phyloP scores from a whole-genome alignment of 768 basidiomycete species.

The Mycena crocata region DNA sequence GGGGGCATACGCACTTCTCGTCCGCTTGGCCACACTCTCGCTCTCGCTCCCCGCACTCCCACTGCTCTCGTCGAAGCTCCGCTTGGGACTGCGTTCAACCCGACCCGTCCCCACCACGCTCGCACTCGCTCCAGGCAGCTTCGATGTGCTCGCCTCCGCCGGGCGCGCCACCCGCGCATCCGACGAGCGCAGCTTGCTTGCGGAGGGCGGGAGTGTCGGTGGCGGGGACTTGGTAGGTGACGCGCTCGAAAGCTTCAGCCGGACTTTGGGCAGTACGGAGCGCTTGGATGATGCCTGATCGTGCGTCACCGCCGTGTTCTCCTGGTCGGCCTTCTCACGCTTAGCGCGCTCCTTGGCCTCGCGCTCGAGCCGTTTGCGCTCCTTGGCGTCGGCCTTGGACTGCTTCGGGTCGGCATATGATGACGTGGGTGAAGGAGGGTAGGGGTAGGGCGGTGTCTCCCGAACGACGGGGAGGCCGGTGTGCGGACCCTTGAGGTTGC shows the following conservation, averaged over 20 bases:
- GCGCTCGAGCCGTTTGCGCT: conserved; percentile 39
- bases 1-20: conserved; percentile 40
- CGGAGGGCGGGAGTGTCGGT: conserved; percentile 32
- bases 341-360: conserved; percentile 40
- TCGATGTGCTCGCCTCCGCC: not conserved
- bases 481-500: conserved; percentile 88
- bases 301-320: conserved; percentile 1
- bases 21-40: conserved; percentile 51
- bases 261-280: conserved; percentile 47
- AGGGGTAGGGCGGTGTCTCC: conserved; percentile 57
- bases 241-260: conserved; percentile 44
- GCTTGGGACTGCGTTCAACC: conserved; percentile 62
- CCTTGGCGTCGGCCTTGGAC: conserved; percentile 44
- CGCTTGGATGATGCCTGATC: too few species aligned
- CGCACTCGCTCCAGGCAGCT: not conserved
- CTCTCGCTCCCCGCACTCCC: conserved; percentile 50
- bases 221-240: conserved; percentile 24
- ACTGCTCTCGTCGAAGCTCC: conserved; percentile 67
- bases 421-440: conserved; percentile 43
- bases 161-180: not conserved
- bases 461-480: conserved; percentile 74
- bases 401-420: conserved; percentile 47
- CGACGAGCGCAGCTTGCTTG: conserved; percentile 4
- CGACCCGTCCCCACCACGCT: conserved; percentile 31
- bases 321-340: conserved; percentile 29